Conservation (phyloP, 768 basidiomycete species). For the Calvatia gigantea region DNA sequence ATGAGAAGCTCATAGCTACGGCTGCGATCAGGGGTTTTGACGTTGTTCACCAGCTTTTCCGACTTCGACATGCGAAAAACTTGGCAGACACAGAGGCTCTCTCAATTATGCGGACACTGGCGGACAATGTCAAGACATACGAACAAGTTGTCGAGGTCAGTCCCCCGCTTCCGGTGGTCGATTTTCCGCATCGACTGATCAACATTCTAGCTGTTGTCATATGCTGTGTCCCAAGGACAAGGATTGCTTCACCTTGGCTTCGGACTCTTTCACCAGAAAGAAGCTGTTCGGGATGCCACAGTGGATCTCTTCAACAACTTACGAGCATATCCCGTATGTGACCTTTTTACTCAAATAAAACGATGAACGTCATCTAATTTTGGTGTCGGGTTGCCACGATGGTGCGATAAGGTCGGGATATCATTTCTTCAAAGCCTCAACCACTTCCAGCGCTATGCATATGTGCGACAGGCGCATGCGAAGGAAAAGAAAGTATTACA, state of each 20-base stretch:
- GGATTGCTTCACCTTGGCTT: conserved; percentile 86
- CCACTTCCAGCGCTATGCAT: conserved; percentile 87
- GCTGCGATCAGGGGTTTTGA: conserved; percentile 79
- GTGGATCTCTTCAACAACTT: conserved; percentile 84
- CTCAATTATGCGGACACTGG: conserved; percentile 70
- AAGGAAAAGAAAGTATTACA: conserved; percentile 41
- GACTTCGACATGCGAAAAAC: conserved; percentile 70
- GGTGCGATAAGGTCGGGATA: conserved; percentile 60
- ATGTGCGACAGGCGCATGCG: conserved; percentile 76
- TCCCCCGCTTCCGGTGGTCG: background rate
- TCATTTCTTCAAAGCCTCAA: conserved; percentile 77
- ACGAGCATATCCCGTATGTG: conserved; percentile 68
- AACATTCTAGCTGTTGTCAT: conserved; percentile 67
- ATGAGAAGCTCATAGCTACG: conserved; percentile 46
- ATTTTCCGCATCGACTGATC: conserved; percentile 2
- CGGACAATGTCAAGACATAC: conserved; percentile 70
- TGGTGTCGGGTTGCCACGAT: background rate
- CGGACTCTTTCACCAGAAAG: conserved; percentile 85
- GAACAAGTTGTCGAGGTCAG: conserved; percentile 87
- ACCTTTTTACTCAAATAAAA: conserved; percentile 11
- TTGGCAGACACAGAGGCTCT: conserved; percentile 73
- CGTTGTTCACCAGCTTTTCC: conserved; percentile 78
- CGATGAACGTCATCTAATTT: conserved; percentile 12
- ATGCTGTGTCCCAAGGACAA: conserved; percentile 61
- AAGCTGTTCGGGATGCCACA: conserved; percentile 71